Percentiles rank a stretch among this genome's conserved stretches.
phyloP scores from a whole-genome alignment of 805 yeast species.

The Candida easanensis region DNA sequence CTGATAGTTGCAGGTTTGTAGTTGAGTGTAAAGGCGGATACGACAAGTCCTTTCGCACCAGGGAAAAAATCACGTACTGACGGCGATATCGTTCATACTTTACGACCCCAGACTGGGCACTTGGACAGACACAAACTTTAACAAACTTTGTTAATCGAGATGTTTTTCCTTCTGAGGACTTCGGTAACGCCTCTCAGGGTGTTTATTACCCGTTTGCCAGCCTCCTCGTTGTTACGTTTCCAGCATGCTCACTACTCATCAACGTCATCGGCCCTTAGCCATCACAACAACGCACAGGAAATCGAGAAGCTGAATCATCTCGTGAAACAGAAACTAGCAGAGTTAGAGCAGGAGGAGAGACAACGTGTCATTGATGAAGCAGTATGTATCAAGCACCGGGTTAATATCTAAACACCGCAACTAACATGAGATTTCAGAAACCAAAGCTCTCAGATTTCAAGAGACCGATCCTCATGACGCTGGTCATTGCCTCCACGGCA shows the following conservation, averaged over 20 bases:
- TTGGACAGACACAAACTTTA: too few relatives aligned
- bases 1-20: too few relatives aligned
- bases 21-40: too few relatives aligned
- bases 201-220: background rate
- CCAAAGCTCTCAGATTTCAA: conserved; percentile 26
- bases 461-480: conserved; percentile 23
- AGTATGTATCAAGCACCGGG: conserved; percentile 13
- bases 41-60: background rate
- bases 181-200: background rate
- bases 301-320: conserved; percentile 23
- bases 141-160: too few relatives aligned
- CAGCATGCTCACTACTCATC: background rate
- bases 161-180: background rate
- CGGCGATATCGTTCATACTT: conserved; percentile 3
- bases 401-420: background rate
- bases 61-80: background rate
- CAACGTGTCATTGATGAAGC: conserved; percentile 10
- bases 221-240: background rate
- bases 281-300: conserved; percentile 20
- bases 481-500: conserved; percentile 25
- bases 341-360: conserved; percentile 20
- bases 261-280: background rate
- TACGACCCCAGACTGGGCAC: background rate
- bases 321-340: conserved; percentile 21
- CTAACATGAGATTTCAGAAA: conserved; percentile 15